Base-by-base conservation (phyloP, 768 basidiomycete species). In the Coprinopsis sp. region DNA sequence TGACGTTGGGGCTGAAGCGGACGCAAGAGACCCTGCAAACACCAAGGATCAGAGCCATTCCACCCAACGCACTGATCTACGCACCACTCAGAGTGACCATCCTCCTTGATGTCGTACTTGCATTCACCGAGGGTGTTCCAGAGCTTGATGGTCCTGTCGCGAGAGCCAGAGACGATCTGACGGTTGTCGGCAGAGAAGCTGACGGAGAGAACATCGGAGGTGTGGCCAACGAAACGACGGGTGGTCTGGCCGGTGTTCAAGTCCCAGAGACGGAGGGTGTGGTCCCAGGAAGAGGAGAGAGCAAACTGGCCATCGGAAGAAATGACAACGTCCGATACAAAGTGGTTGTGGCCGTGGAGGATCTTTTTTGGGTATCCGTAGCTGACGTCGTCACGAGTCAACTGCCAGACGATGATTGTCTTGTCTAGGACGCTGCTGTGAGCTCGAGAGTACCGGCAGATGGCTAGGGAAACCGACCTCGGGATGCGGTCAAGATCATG, bases 81-180 rank as follows among this genome's bases (percentile, higher is more conserved):
- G 41, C 49, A 77, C 95, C 96, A 99, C 75, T 97, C 96, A 51
- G 82, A 74, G 77, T 99, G 96, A 51, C 95, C 93, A 58, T 98
- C 96, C 57, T 99, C 95, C 73, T 91, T 91, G 70, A 99, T 99
- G 67, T 98, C 91, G 67, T 92, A 98, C 70, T 99, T 99, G 79
- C 96, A 99, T 72, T 99, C 96, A 63, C 96, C 96, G 54, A 99
- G 84, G 51, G 96, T 99, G 77, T 99, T 99, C 96, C 96, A 99
- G 62, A 99, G 89, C 71, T 98, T 99, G 79, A 99, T 99, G 31
- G 89, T 84, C 66, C 77, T 78, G 81, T 99, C 96, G 56, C 96
- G 89, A 52, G 93, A 94, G 46, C 93, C 96, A 43, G 93, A 96
- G 58, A 99, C 96, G 65, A 99, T 99, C 69, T 98, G 96, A 65